Base-by-base conservation (phyloP, 2,329 filamentous ascomycete species). In the Beauveria sp. region DNA sequence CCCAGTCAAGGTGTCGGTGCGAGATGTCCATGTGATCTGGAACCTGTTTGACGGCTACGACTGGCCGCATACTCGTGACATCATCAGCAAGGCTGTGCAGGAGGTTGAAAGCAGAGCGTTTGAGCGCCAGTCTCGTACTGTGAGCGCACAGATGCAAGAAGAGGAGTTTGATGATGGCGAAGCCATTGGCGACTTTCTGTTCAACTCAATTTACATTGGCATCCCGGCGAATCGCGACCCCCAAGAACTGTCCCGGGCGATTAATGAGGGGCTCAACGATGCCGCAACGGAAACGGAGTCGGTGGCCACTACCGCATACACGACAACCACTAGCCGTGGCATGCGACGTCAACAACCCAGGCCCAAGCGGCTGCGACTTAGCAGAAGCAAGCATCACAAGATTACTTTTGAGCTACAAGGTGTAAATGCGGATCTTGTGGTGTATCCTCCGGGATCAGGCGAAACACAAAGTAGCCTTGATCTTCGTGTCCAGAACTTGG, bases 121-220 rank as follows among this genome's bases (percentile, higher is more conserved):
- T 52, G 90, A 97, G 71, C 86, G 88, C 61, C 84, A 86, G 63
- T 78, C 84, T 26, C 80, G 83, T 48, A 74, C 78, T 50, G 80
- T 83, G 6, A 84, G 85, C 59, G 77, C 83, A 63, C 79, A 82
- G 59, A 77, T 82, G 9, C 79, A 83, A 60, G 89, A 88, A 59
- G 88, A 87, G 42, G 87, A 93, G 26, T 83, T 88, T 24, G 90
- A 96, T 54, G 89, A 93, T 49, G 90, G 93, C 73, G 90, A 87
- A 14, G 90, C 89, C 6, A 96, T 98, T 73, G 92, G 91, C 6
- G 96, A 99, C 72, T 96, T 96, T 67, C 80, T 99, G 18, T 99
- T 99, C 81, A 98, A 99, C 72, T 99, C 95, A 0, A 96, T 99
- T 60, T 99, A 97, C 77, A 97, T 99, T 68, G 92, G 90, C 16